phyloP scores from a whole-genome alignment of 768 basidiomycete species.

The Chalciporus sphaerocephalus region DNA sequence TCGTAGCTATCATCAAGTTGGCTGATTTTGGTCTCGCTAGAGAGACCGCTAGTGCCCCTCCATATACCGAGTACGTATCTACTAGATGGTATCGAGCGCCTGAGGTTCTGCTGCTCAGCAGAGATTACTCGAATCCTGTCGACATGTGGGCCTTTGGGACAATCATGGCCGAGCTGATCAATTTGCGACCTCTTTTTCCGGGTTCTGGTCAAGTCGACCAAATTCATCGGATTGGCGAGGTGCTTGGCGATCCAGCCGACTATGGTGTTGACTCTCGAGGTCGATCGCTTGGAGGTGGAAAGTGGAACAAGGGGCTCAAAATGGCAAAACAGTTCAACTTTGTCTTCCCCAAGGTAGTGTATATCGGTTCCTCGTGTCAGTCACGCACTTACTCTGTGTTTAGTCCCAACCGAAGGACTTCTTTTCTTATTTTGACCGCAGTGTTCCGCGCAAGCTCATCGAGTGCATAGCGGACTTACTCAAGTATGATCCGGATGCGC shows the following conservation, averaged over 20 bases:
- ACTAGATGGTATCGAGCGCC: conserved; percentile 99
- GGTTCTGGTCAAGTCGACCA: conserved; percentile 92
- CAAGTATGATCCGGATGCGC: conserved; percentile 83
- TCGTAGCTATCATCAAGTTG: conserved; percentile 93
- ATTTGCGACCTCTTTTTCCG: conserved; percentile 92
- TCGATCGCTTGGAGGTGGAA: conserved; percentile 75
- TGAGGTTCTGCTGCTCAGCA: conserved; percentile 87
- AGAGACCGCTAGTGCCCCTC: conserved; percentile 81
- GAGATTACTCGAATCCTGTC: conserved; percentile 93
- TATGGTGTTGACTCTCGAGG: conserved; percentile 76
- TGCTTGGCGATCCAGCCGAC: conserved; percentile 88
- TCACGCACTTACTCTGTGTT: conserved; percentile 6
- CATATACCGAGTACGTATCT: conserved; percentile 98
- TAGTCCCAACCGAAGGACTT: conserved; percentile 67
- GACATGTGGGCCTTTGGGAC: conserved; percentile 99
- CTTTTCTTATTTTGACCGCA: conserved; percentile 70
- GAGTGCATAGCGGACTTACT: conserved; percentile 91
- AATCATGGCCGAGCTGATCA: conserved; percentile 95
- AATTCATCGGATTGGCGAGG: conserved; percentile 81
- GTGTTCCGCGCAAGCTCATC: conserved; percentile 74
- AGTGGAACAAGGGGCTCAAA: conserved; percentile 80
- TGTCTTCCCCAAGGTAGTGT: conserved; percentile 76
- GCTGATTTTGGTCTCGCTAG: conserved; percentile 97
- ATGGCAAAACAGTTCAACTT: conserved; percentile 87
- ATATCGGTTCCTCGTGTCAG: not conserved